Base-by-base conservation (phyloP, 1,139 yeast species). In the Debaryomyces robertsiae region DNA sequence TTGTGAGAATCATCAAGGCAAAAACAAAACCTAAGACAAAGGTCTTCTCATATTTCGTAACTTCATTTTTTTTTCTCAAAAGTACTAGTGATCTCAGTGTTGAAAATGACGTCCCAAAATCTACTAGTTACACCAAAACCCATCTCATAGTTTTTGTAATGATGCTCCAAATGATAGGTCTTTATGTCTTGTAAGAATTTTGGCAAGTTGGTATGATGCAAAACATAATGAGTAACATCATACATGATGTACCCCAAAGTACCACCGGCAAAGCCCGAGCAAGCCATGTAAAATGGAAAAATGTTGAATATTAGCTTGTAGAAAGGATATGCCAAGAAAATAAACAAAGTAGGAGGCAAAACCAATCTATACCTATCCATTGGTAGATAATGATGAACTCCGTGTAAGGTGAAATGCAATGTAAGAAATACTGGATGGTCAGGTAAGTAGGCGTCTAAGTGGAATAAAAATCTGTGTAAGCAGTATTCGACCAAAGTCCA, bases 301-400 rank as follows among this genome's bases (percentile, higher is more conserved):
- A 70, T 38, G 11, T 47, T 44, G 45, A 72, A 73, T 10, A 73
- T 67, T 44, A 73, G 53, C 36, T 47, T 60, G 52, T 71, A 69
- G 57, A 73, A 71, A 30, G 78, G 78, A 44, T 58, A 69, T 3
- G 73, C 74, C 57, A 73, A 67, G 3, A 69, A 34, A 2, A 71
- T 39, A 52, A 91, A 83, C 57, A 93, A 69, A 0, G 97, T 73
- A 35, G 99, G 99, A 4, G 99, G 99, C 84, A 93, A 84, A 33
- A 93, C 99, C 59, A 93, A 77, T 60, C 99, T 81, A 63, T 82
- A 74, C 44, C 80, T 79, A 67, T 93, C 99, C 98, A 94, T 93
- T 46, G 99, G 99, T 54, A 93, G 75, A 64, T 89, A 93, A 63
- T 93, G 99, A 62, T 93, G 99, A 42, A 91, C 85, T 39, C 99